A percentile compares a stretch with the other conserved stretches of the same genome.
phyloP scores from a whole-genome alignment of 768 basidiomycete genomes.

The Russula griseocarnosa region DNA sequence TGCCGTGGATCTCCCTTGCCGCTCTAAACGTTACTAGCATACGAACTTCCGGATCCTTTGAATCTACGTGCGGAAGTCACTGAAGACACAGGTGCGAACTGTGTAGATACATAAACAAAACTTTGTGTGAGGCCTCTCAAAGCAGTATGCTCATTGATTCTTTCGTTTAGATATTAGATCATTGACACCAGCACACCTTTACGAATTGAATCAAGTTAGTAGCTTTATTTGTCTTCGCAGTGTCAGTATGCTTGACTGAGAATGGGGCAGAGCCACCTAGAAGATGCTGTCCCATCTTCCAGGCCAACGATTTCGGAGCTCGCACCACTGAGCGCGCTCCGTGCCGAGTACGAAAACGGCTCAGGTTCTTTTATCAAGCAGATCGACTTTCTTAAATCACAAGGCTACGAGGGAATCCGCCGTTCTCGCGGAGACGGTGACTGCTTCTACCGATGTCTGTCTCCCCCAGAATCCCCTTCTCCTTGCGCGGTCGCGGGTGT shows the following conservation, averaged over 20 bases:
- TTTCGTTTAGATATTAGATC: constrained; percentile 34
- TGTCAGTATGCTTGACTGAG: too few species aligned
- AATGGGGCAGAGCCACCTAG: constrained; percentile 36
- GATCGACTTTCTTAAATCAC: constrained; percentile 60
- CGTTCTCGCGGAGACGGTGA: constrained; percentile 77
- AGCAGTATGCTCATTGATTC: neutral
- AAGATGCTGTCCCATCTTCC: constrained; percentile 37
- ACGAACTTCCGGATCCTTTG: constrained; percentile 31
- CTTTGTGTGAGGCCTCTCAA: neutral
- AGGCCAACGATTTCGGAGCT: constrained; percentile 56
- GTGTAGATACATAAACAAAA: neutral
- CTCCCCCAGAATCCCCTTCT: neutral
- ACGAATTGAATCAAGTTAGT: constrained; percentile 41
- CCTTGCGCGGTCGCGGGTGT: neutral
- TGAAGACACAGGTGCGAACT: constrained; percentile 27
- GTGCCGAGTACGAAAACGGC: constrained; percentile 63
- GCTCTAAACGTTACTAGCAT: constrained; percentile 29
- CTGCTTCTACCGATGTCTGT: constrained; percentile 86
- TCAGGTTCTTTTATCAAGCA: constrained; percentile 61
- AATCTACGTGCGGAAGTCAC: constrained; percentile 16
- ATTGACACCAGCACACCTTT: constrained; percentile 36
- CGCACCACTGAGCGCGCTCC: constrained; percentile 50
- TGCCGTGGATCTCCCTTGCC: neutral
- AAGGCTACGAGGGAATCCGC: constrained; percentile 65
- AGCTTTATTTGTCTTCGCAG: neutral